Percentiles rank a stretch among this genome's conserved stretches.
Conservation (phyloP, 2,329 filamentous ascomycete genomes). For the Claviceps fusiformis region DNA sequence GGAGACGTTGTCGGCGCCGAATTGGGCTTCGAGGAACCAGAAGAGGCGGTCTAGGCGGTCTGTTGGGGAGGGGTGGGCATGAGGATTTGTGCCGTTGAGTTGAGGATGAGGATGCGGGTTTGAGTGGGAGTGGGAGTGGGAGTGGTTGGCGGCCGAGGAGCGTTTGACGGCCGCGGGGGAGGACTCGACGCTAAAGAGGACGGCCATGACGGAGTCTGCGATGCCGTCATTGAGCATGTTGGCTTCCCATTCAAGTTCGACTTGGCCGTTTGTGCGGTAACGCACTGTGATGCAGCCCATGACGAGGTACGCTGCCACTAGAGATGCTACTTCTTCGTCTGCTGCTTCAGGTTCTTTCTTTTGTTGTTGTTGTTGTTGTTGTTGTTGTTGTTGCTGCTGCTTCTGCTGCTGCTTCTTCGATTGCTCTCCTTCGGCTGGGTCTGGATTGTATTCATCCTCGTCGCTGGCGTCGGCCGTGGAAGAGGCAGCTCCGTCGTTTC, state of each 20-base stretch:
- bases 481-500: slow-evolving; percentile 12
- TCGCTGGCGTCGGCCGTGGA: slow-evolving; percentile 7
- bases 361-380: neutral
- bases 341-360: slow-evolving; percentile 36
- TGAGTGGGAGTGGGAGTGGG: slow-evolving; percentile 23
- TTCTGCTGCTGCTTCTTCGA: neutral
- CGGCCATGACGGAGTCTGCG: slow-evolving; percentile 91
- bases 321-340: slow-evolving; percentile 47
- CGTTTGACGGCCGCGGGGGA: slow-evolving; percentile 90
- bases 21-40: slow-evolving; percentile 95
- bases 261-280: slow-evolving; percentile 61
- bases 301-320: slow-evolving; percentile 49
- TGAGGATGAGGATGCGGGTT: slow-evolving; percentile 10
- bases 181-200: slow-evolving; percentile 82
- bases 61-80: slow-evolving; percentile 55
- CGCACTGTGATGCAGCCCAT: slow-evolving; percentile 88
- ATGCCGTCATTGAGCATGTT: slow-evolving; percentile 97
- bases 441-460: slow-evolving; percentile 12
- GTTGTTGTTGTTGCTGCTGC: neutral
- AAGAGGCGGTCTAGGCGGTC: slow-evolving; percentile 76
- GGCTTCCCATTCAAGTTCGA: slow-evolving; percentile 93
- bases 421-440: slow-evolving; percentile 9
- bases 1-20: slow-evolving; percentile 67
- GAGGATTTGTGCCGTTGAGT: slow-evolving; percentile 43
- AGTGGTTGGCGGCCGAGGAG: slow-evolving; percentile 14